Conservation (phyloP, 345 rosid genomes). For the Gossypium turneri region DNA sequence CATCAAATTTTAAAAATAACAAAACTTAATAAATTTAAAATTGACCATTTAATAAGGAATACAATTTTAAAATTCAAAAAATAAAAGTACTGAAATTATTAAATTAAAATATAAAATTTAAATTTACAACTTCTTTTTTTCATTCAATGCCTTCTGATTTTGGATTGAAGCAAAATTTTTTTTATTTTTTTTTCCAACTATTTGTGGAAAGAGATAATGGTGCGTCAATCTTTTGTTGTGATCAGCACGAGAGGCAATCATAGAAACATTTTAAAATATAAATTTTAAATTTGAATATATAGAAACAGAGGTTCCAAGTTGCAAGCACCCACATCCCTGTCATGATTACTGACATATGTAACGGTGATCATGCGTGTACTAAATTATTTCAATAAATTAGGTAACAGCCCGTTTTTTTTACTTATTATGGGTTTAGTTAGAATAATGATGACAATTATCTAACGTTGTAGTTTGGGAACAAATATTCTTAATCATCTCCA, state of each 20-base stretch:
- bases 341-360: constrained; percentile 3
- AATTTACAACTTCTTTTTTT: too few species aligned
- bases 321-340: not conserved
- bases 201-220: not conserved
- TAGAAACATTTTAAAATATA: not conserved
- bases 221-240: not conserved
- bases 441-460: not conserved
- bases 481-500: not conserved
- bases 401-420: not conserved
- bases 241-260: constrained; percentile 1
- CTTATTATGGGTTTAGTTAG: not conserved
- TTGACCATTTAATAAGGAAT: too few species aligned
- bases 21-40: too few species aligned
- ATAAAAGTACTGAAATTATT: too few species aligned
- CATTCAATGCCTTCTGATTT: too few species aligned
- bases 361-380: not conserved
- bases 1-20: too few species aligned
- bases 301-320: too few species aligned
- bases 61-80: too few species aligned
- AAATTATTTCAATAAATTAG: not conserved
- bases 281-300: too few species aligned
- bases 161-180: too few species aligned
- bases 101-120: too few species aligned
- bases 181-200: too few species aligned
- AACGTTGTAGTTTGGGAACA: not conserved